Percentiles rank a stretch among this genome's conserved stretches.
Evolutionary conservation across 2,329 filamentous ascomycete species (phyloP).

Genomic region (Calonectria leucothoes): DNA sequence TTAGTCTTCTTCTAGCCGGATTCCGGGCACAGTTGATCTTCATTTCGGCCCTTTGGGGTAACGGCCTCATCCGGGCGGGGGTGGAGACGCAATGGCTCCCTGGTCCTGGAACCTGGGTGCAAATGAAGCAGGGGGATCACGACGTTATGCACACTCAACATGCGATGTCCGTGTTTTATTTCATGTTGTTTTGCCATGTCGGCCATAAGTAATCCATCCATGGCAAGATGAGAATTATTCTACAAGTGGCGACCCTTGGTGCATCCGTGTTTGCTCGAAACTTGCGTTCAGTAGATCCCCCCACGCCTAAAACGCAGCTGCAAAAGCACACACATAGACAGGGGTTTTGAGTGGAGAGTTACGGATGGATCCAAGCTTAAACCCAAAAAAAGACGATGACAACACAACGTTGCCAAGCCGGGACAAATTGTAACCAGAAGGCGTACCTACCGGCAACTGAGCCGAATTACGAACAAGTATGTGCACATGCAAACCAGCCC

Average conservation of each 20-base stretch:
- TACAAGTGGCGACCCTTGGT: too few relatives aligned
- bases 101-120: neutral
- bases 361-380: neutral
- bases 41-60: neutral
- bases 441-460: neutral
- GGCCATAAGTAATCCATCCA: neutral
- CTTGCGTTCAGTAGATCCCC: neutral
- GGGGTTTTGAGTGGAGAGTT: neutral
- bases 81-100: neutral
- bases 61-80: neutral
- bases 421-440: neutral
- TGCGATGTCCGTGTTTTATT: neutral
- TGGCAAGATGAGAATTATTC: neutral
- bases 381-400: neutral
- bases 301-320: neutral
- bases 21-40: neutral
- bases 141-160: neutral
- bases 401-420: neutral
- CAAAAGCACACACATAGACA: neutral
- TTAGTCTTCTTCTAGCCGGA: neutral
- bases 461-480: neutral
- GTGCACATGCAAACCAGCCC: too few relatives aligned
- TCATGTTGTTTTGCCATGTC: neutral
- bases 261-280: too few relatives aligned
- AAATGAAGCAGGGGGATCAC: neutral